Evolutionary conservation across 1,284 basidiomycete species (phyloP).

Genomic region (Cryptococcus floricola): DNA sequence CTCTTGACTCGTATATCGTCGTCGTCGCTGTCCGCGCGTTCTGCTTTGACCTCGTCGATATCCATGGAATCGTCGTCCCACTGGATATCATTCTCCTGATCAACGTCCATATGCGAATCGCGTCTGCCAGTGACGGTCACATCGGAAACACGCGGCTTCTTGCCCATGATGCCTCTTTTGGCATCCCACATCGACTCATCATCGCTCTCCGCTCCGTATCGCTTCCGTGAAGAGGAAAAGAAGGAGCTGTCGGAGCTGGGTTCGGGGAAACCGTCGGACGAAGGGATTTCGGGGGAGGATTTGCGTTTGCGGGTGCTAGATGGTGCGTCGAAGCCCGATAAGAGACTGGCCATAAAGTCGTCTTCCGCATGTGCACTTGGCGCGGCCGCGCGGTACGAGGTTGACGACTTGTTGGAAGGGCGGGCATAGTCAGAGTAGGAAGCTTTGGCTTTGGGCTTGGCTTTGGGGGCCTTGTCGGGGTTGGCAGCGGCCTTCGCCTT

Average conservation of each 20-base stretch:
- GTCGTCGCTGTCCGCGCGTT: slow-evolving; percentile 50
- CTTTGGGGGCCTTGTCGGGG: slow-evolving; percentile 17
- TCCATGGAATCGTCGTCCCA: slow-evolving; percentile 31
- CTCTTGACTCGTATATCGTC: slow-evolving; percentile 23
- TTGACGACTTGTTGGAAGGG: slow-evolving; percentile 46
- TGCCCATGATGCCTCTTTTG: slow-evolving; percentile 34
- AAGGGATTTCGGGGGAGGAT: slow-evolving; percentile 56
- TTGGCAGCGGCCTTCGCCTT: slow-evolving; percentile 23
- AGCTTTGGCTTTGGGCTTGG: slow-evolving; percentile 53
- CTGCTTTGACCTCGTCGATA: slow-evolving; percentile 40
- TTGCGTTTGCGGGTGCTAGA: slow-evolving; percentile 63
- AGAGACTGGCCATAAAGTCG: slow-evolving; percentile 76
- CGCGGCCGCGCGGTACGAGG: slow-evolving; percentile 48
- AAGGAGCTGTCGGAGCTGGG: slow-evolving; percentile 56
- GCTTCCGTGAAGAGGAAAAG: slow-evolving; percentile 25
- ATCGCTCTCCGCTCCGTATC: slow-evolving; percentile 36
- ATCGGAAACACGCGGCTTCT: slow-evolving; percentile 44
- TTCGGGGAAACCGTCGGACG: slow-evolving; percentile 29
- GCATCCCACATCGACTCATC: slow-evolving; percentile 53
- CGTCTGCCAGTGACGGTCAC: slow-evolving; percentile 23
- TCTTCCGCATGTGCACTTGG: slow-evolving; percentile 70
- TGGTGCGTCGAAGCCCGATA: slow-evolving; percentile 49
- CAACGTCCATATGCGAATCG: slow-evolving; percentile 3
- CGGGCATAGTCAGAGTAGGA: slow-evolving; percentile 40
- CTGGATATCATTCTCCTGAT: slow-evolving; percentile 37